Conservation (phyloP, 331 rosid genomes). For the Malus hybrid region DNA sequence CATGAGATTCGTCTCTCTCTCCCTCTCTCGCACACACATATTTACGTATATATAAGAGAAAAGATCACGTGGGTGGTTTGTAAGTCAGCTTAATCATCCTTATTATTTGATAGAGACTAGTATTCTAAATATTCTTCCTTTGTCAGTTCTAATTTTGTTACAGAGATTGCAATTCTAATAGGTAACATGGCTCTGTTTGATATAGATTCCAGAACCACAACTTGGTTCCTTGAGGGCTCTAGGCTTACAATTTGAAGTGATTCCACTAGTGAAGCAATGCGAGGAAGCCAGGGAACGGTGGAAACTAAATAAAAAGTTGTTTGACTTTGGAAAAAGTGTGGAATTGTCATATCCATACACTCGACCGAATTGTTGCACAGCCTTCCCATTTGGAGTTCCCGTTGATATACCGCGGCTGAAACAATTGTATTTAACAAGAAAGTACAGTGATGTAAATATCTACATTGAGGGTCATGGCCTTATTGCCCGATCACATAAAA, state of each 20-base stretch:
- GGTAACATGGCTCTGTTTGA: constrained; percentile 18
- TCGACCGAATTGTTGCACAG: constrained; percentile 44
- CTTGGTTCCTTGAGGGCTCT: constrained; percentile 67
- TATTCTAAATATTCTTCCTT: neutral
- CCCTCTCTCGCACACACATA: neutral
- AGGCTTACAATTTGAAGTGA: constrained; percentile 67
- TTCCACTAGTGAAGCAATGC: constrained; percentile 71
- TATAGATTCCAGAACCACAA: constrained; percentile 59
- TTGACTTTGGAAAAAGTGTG: constrained; percentile 42
- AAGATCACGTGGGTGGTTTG: neutral
- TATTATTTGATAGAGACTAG: neutral
- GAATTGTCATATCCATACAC: constrained; percentile 56
- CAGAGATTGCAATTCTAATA: constrained; percentile 6
- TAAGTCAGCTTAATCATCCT: neutral
- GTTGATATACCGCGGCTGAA: constrained; percentile 40
- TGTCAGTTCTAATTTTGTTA: neutral
- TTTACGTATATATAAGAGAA: neutral
- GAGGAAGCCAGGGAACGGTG: constrained; percentile 56
- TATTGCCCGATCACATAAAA: constrained; percentile 56
- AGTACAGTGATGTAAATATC: constrained; percentile 65
- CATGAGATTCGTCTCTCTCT: neutral
- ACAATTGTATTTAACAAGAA: constrained; percentile 50
- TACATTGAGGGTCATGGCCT: constrained; percentile 58
- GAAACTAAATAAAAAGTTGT: constrained; percentile 46
- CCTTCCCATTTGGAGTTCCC: constrained; percentile 67